Conservation (phyloP, 2,329 filamentous ascomycete genomes). For the Aureobasidium lini region DNA sequence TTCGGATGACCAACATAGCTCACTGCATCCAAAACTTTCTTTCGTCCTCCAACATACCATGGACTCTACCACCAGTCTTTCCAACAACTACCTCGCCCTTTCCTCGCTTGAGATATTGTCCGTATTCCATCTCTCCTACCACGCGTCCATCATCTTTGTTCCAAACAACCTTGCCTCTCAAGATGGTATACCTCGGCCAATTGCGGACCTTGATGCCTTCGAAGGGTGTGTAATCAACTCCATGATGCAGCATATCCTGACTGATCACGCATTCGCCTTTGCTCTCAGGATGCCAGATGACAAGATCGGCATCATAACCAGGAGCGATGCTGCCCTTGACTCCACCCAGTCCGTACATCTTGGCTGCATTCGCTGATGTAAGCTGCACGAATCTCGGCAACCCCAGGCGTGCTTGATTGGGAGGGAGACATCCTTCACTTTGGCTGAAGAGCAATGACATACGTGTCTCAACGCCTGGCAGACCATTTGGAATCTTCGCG, state of each 20-base stretch:
- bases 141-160: constrained; percentile 46
- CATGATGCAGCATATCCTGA: constrained; percentile 49
- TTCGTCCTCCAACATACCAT: constrained; percentile 26
- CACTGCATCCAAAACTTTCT: constrained; percentile 23
- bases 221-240: constrained; percentile 56
- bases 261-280: constrained; percentile 25
- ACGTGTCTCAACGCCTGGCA: constrained; percentile 37
- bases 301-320: constrained; percentile 37
- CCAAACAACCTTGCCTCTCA: constrained; percentile 54
- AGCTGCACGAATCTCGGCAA: constrained; percentile 38
- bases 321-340: constrained; percentile 36
- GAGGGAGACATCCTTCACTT: constrained; percentile 23
- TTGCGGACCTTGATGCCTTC: constrained; percentile 50
- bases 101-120: constrained; percentile 31
- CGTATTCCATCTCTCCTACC: constrained; percentile 27
- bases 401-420: constrained; percentile 22
- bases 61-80: constrained; percentile 24
- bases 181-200: constrained; percentile 55
- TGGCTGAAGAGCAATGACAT: constrained; percentile 33
- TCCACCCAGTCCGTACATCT: constrained; percentile 35
- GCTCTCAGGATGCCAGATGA: constrained; percentile 34
- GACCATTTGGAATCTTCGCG: constrained; percentile 36
- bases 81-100: constrained; percentile 26
- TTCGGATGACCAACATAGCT: too few relatives aligned
- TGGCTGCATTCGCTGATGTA: constrained; percentile 38